A percentile compares a stretch with the other conserved stretches of the same genome.
Evolutionary conservation across 2,329 filamentous ascomycete species (phyloP).

Genomic region (Chrysoporthe puriensis): DNA sequence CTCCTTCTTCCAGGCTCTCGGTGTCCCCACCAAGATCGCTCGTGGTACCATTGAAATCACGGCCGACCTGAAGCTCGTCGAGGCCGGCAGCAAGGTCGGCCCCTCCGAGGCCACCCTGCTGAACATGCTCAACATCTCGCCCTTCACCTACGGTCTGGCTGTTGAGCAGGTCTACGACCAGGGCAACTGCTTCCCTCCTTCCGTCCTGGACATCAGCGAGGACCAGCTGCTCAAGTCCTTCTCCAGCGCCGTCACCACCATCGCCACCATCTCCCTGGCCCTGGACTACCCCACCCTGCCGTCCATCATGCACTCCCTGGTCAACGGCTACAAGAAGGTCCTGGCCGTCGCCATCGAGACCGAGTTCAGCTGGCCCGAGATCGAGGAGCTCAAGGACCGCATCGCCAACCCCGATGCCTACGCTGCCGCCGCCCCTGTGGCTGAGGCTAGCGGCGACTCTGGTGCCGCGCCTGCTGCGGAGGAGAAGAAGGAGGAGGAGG

Average conservation of each 20-base stretch:
- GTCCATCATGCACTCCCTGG: conserved; percentile 91
- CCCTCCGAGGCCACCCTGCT: conserved; percentile 97
- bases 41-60: conserved; percentile 99
- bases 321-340: conserved; percentile 98
- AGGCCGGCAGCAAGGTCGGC: conserved; percentile 91
- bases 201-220: conserved; percentile 92
- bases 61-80: conserved; percentile 94
- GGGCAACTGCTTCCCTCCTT: conserved; percentile 86
- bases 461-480: conserved; percentile 55
- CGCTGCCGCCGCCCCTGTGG: conserved; percentile 77
- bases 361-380: conserved; percentile 92
- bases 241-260: conserved; percentile 78
- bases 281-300: conserved; percentile 94
- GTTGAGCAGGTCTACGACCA: conserved; percentile 96
- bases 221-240: conserved; percentile 88
- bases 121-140: conserved; percentile 99
- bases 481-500: conserved; percentile 64
- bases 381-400: conserved; percentile 98
- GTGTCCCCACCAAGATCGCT: conserved; percentile 99
- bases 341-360: conserved; percentile 88
- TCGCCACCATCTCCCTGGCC: conserved; percentile 89
- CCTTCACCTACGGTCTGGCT: conserved; percentile 99
- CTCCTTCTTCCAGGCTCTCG: conserved; percentile 99
- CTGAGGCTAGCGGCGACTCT: conserved; percentile 54
- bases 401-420: conserved; percentile 99